Base-by-base conservation (phyloP, 2,329 filamentous ascomycete genomes). In the Sarocladium kiliense region DNA sequence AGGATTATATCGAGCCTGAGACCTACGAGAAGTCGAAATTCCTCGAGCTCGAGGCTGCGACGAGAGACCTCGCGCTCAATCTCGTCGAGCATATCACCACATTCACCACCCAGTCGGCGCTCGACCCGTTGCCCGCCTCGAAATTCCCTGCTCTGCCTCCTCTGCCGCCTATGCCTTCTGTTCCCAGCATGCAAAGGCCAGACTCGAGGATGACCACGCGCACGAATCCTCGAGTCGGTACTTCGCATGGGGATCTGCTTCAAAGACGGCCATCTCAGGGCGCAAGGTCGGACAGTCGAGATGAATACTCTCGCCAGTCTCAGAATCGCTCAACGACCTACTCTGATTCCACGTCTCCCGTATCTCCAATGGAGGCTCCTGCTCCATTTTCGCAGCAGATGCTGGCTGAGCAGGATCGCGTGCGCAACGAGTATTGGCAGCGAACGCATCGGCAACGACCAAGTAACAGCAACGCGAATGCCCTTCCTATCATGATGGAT, bases 1-100 rank as follows among this genome's bases (percentile, higher is more conserved):
- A 76, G 39, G 74, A 76, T 61, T 74, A 68, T 55, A 68, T 68
- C 26, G 67, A 73, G 25, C 58, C 64, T 5, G 69, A 70, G 45
- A 64, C 68, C 3, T 75, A 73, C 55, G 68, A 72, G 10, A 58
- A 62, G 19, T 60, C 62, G 25, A 69, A 65, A 55, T 76, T 73
- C 54, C 56, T 64, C 1, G 66, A 70, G 18, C 59, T 76, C 4
- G 72, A 74, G 54, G 62, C 69, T 0, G 70, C 72, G 0, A 71
- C 71, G 2, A 74, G 71, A 55, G 57, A 69, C 0, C 68, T 75
- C 45, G 74, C 73, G 21, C 64, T 75, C n/a, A 57, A 68, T 0
- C 68, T 75, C 41, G 73, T 73, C 27, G 64, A 75, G 14, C 42
- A 47, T 53, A 66, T 66, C 11, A 66, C 71, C 27, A 69, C 65